A percentile compares a stretch with the other conserved stretches of the same genome.
phyloP scores from a whole-genome alignment of 1,139 yeast species.

The Diutina siamensis region DNA sequence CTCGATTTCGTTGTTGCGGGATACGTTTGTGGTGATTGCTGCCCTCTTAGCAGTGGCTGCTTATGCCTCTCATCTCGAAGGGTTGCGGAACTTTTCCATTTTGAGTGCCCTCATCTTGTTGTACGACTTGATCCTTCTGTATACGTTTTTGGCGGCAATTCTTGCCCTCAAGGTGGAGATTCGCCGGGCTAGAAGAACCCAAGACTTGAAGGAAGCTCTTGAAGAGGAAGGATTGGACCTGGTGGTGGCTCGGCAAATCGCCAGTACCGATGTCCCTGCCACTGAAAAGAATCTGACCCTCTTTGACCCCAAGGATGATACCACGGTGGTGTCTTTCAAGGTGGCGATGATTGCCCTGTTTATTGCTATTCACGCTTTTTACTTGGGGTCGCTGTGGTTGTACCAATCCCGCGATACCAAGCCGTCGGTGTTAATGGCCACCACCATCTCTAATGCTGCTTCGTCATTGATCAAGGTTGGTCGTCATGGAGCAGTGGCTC shows the following conservation, averaged over 20 bases:
- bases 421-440: slow-evolving; percentile 16
- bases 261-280: slow-evolving; percentile 15
- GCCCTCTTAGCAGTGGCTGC: slow-evolving; percentile 59
- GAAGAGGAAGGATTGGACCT: slow-evolving; percentile 91
- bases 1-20: slow-evolving; percentile 65
- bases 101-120: slow-evolving; percentile 63
- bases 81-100: slow-evolving; percentile 77
- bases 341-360: slow-evolving; percentile 58
- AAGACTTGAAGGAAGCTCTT: slow-evolving; percentile 66
- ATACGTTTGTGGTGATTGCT: slow-evolving; percentile 62
- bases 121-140: slow-evolving; percentile 63
- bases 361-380: slow-evolving; percentile 55
- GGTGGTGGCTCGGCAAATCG: slow-evolving; percentile 48
- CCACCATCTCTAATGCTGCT: slow-evolving; percentile 26
- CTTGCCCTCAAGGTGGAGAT: slow-evolving; percentile 86
- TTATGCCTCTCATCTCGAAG: slow-evolving; percentile 61
- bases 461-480: slow-evolving; percentile 34
- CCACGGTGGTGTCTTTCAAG: slow-evolving; percentile 45
- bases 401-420: slow-evolving; percentile 27
- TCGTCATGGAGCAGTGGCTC: slow-evolving; percentile 44
- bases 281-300: neutral
- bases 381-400: slow-evolving; percentile 65
- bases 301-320: slow-evolving; percentile 1
- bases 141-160: slow-evolving; percentile 79
- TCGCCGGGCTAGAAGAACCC: slow-evolving; percentile 75